phyloP scores from a whole-genome alignment of 2,329 filamentous ascomycete species.

The Cladosporium phlei region DNA sequence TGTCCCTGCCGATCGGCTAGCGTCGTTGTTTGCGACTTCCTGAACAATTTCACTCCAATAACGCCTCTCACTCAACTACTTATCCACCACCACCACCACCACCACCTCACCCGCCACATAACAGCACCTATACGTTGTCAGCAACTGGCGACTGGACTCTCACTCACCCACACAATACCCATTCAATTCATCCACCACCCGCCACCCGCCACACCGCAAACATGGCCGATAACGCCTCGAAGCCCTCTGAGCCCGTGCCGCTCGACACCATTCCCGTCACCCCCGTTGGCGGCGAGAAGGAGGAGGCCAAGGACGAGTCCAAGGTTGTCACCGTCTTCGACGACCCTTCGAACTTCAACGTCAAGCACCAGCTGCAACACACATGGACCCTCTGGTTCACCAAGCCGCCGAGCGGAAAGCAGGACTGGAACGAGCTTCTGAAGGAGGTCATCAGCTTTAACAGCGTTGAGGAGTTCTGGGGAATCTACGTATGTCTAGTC shows the following conservation, averaged over 20 bases:
- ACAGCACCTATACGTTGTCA: too few relatives aligned
- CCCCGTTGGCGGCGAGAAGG: conserved; percentile 43
- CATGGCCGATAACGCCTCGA: conserved; percentile 34
- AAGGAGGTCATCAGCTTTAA: conserved; percentile 99
- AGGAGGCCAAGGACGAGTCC: conserved; percentile 40
- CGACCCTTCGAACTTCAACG: conserved; percentile 97
- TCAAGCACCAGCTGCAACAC: conserved; percentile 97
- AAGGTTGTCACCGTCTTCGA: conserved; percentile 93
- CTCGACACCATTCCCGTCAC: conserved; percentile 55
- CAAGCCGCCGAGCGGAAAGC: conserved; percentile 88
- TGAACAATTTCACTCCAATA: conserved; percentile 7
- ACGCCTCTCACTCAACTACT: not conserved
- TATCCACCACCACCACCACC: not conserved
- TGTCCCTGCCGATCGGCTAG: conserved; percentile 9
- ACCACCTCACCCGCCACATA: conserved; percentile 2
- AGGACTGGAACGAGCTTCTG: conserved; percentile 97
- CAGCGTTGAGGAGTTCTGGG: conserved; percentile 99
- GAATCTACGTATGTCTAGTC: conserved; percentile 76
- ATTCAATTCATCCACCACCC: conserved; percentile 1
- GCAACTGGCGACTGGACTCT: too few relatives aligned
- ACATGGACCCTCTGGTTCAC: conserved; percentile 99
- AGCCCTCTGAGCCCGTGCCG: conserved; percentile 40
- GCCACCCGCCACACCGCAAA: conserved; percentile 16
- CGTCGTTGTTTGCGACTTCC: conserved; percentile 10
- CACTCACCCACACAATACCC: too few relatives aligned